Conservation (phyloP, 495 filamentous ascomycete genomes). For the Pyrenopolyporus hunteri region DNA sequence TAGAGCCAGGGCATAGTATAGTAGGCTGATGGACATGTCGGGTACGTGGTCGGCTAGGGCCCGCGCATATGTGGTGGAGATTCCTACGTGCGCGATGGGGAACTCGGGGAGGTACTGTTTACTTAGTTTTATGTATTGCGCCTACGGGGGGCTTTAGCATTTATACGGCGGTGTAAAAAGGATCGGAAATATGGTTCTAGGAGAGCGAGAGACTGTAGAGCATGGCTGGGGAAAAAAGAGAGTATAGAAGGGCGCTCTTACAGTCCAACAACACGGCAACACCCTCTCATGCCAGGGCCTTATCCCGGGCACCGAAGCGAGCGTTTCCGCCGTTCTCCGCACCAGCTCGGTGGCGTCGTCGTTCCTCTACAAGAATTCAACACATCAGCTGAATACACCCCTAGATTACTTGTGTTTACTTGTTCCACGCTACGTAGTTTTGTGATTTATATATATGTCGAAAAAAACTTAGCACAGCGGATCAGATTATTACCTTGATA, state of each 20-base stretch:
- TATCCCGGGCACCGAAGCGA: conserved; percentile 57
- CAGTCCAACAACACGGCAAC: conserved; percentile 80
- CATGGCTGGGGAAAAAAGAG: neutral
- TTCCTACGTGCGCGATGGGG: conserved; percentile 73
- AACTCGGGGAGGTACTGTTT: conserved; percentile 68
- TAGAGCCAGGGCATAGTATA: conserved; percentile 67
- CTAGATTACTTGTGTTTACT: no score
- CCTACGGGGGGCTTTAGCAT: conserved; percentile 39
- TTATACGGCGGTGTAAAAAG: neutral
- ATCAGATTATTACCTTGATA: conserved; percentile 69
- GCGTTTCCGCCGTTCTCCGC: conserved; percentile 63
- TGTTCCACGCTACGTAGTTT: no score
- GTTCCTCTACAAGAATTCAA: conserved; percentile 51
- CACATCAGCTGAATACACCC: neutral
- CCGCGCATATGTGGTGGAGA: conserved; percentile 69
- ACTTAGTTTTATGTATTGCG: conserved; percentile 66
- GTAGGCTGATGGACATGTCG: conserved; percentile 75
- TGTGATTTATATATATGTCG: no score
- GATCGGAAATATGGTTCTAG: neutral
- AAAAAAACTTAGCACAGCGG: no score
- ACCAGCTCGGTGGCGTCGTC: conserved; percentile 76
- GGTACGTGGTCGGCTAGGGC: conserved; percentile 66
- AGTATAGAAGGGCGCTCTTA: conserved; percentile 41
- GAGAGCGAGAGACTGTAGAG: neutral
- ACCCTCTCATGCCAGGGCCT: conserved; percentile 73